Percentiles rank a stretch among this genome's conserved stretches.
These are phyloP conservation scores for Fusarium sp. DNA, from an alignment of 2,329 filamentous ascomycete genomes.

Conservation along the genomic window DNA sequence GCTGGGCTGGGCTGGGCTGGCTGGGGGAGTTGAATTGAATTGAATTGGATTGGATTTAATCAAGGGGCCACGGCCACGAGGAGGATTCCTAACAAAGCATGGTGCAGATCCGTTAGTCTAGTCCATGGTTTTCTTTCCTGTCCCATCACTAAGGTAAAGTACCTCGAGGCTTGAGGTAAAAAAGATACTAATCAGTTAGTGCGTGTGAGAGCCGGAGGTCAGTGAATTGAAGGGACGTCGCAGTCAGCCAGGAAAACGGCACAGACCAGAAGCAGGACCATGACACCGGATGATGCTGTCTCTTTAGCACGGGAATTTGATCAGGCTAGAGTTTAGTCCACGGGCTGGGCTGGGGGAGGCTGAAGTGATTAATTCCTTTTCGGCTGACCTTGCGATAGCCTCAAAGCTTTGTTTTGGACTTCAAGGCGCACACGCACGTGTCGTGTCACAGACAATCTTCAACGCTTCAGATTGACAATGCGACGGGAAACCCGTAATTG, in stretches of 20 bases:
- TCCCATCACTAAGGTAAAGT: neutral
- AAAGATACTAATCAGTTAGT: neutral
- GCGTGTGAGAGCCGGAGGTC: neutral
- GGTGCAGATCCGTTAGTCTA: conserved; percentile 32
- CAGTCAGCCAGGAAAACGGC: conserved; percentile 6
- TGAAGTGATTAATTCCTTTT: conserved; percentile 5
- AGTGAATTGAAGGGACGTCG: neutral
- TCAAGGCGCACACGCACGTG: neutral
- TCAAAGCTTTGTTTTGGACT: conserved; percentile 9
- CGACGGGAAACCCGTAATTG: conserved; percentile 22
- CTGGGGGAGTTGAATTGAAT: neutral
- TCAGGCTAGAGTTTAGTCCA: neutral
- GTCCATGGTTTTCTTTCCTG: conserved; percentile 3
- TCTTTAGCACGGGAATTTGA: neutral
- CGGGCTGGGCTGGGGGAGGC: conserved; percentile 8
- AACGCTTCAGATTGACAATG: neutral
- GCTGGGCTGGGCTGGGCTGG: too few species aligned
- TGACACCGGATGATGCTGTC: neutral
- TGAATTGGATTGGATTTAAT: conserved; percentile 1
- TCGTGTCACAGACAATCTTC: conserved; percentile 11
- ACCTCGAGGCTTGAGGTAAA: neutral
- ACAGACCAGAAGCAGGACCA: conserved; percentile 14
- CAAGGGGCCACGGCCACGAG: conserved; percentile 13
- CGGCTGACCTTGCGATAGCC: conserved; percentile 26
- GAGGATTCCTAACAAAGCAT: conserved; percentile 34